Percentiles rank a stretch among this genome's conserved stretches.
Conservation (phyloP, 495 filamentous ascomycete species). For the Tuber brumale region DNA sequence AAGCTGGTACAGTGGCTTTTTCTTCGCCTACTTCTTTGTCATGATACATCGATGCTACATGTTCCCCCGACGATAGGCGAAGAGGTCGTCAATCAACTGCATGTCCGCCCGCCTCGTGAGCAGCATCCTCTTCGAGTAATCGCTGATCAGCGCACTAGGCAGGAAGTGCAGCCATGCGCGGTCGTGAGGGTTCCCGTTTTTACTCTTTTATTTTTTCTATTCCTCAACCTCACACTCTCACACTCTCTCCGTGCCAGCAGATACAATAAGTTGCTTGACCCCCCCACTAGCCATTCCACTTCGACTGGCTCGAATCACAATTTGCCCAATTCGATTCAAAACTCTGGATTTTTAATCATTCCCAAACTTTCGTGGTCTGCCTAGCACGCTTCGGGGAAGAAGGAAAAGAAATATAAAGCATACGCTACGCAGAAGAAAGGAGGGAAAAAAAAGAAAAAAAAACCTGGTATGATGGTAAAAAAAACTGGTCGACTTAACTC, state of each 20-base stretch:
- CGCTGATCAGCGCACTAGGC: constrained; percentile 3
- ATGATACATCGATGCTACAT: not conserved
- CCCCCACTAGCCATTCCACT: not conserved
- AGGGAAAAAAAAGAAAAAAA: constrained; percentile 17
- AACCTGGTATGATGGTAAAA: constrained; percentile 7
- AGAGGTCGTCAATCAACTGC: constrained; percentile 19
- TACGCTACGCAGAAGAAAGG: not conserved
- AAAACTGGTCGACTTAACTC: not conserved
- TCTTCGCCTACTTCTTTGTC: not conserved
- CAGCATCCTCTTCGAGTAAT: constrained; percentile 1
- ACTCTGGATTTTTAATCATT: constrained; percentile 5
- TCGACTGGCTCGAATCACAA: not conserved
- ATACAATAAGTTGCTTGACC: not conserved
- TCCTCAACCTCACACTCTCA: not conserved
- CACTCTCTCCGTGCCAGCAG: not conserved
- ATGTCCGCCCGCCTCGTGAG: constrained; percentile 4
- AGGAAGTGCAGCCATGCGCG: constrained; percentile 22
- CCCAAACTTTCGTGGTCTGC: not conserved
- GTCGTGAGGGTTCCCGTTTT: not conserved
- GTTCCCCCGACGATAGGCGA: constrained; percentile 19
- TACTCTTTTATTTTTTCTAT: not conserved
- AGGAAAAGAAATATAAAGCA: not conserved
- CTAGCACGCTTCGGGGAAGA: not conserved
- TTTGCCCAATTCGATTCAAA: constrained; percentile 3
- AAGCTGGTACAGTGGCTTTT: not conserved